A percentile compares a stretch with the other conserved stretches of the same genome.
phyloP scores from a whole-genome alignment of 257 asterid species.

The Avicennia marina region DNA sequence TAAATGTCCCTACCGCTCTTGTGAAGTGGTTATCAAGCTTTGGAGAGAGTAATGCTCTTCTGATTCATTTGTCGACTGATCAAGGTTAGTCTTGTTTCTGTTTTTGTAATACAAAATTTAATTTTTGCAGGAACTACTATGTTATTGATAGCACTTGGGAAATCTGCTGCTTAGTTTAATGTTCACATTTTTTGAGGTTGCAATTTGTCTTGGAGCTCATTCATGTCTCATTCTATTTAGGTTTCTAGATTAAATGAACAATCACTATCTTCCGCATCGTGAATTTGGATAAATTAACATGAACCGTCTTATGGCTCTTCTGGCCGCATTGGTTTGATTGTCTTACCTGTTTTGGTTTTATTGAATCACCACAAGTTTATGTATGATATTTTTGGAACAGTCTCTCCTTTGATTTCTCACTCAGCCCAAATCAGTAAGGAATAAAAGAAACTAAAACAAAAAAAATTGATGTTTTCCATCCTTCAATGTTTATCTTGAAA shows the following conservation, averaged over 20 bases:
- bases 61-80: constrained; percentile 91
- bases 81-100: constrained; percentile 53
- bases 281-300: constrained; percentile 3
- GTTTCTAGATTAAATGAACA: neutral
- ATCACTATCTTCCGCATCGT: neutral
- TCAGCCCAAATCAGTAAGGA: too few species aligned
- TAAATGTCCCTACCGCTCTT: constrained; percentile 75
- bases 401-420: neutral
- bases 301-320: neutral
- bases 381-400: too few species aligned
- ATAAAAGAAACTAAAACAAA: neutral
- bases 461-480: neutral
- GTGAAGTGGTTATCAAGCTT: constrained; percentile 81
- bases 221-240: neutral
- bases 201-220: neutral
- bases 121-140: too few species aligned
- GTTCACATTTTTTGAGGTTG: neutral
- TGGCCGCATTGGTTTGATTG: neutral
- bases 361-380: neutral
- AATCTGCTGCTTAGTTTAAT: neutral
- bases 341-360: neutral
- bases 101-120: too few species aligned
- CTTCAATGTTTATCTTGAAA: neutral
- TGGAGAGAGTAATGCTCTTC: constrained; percentile 31
- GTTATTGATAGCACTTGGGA: too few species aligned